Base-by-base conservation (phyloP, 2,329 filamentous ascomycete genomes). In the Knufia fluminis region DNA sequence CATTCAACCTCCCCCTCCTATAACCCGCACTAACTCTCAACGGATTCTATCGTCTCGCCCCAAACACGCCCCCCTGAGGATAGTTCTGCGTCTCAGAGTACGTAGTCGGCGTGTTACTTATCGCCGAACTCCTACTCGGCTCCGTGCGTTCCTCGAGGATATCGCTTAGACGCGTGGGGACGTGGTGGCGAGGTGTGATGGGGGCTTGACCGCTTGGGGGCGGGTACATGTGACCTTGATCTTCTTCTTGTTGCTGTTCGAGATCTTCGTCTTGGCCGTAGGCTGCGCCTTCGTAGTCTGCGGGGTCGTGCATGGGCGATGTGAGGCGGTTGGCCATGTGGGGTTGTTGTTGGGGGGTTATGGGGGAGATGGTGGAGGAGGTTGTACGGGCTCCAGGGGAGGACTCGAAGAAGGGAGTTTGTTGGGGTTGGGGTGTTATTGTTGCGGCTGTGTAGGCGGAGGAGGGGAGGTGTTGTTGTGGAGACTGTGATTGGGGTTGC, bases 131-230 rank as follows among this genome's bases (percentile, higher is more conserved):
- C 57, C 84, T 86, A 12, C 84, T 86, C 19, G 85, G 78, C 62
- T 68, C 75, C n/a, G 72, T 73, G 35, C 63, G 57, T 67, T 94
- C 87, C 62, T 89, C 85, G 24, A 92, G 76, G 23, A 95, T 89
- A 67, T 94, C 89, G 64, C 88, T 94, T 54, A 95, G 71, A 50
- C 90, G 74, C 7, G 89, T 94, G 0, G 89, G 89, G 67, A 95
- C 88, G 58, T 92, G 86, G 66, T 94, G 89, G 49, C 73, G 65
- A 4, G 82, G 77, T 20, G 46, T 42, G 46, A 28, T 48, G 48
- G 12, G 33, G 40, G 48, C n/a, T n/a, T 17, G 19, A 74, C 14
- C 2, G 44, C 10, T 33, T 31, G 28, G 20, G 20, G 9, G 24
- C 17, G 23, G 14, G 22, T 28, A 17, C 14, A 23, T 20, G 8